Conservation (phyloP, 208 protist species). For the Balamuthia mandrillaris region DNA sequence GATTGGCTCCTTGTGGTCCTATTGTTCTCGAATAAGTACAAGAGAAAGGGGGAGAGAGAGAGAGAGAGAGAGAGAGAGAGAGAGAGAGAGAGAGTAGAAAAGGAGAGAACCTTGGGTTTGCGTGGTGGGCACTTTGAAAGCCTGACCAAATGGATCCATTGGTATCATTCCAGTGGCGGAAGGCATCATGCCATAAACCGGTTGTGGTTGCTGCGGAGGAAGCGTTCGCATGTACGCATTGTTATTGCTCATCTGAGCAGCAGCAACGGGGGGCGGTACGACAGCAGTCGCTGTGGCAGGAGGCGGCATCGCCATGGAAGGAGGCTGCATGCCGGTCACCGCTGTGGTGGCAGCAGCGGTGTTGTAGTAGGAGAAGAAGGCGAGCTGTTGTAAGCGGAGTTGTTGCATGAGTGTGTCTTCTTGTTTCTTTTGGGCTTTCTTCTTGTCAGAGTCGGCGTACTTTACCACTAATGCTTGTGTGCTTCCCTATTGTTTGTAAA, state of each 20-base stretch:
- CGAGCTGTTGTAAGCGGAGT: not conserved
- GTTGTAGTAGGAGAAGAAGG: not conserved
- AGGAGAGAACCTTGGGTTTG: too few relatives aligned
- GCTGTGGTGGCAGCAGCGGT: not conserved
- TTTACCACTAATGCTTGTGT: slow-evolving; percentile 52
- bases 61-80: not conserved
- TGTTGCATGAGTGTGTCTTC: too few relatives aligned
- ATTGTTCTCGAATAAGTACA: not conserved
- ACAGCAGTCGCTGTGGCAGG: not conserved
- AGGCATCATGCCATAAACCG: too few relatives aligned
- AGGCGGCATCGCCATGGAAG: not conserved
- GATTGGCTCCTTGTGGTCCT: slow-evolving; percentile 44
- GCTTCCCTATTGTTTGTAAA: not conserved
- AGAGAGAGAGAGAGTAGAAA: not conserved
- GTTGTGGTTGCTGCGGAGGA: too few relatives aligned
- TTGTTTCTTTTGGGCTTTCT: slow-evolving; percentile 41
- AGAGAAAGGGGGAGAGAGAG: not conserved
- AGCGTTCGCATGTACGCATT: too few relatives aligned
- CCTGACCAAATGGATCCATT: too few relatives aligned
- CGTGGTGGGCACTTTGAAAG: too few relatives aligned
- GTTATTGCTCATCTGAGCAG: too few relatives aligned
- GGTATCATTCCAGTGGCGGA: too few relatives aligned
- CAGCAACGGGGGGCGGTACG: too few relatives aligned
- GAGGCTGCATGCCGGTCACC: not conserved
- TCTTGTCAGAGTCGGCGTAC: slow-evolving; percentile 55